These are phyloP conservation scores for Huntiella abstrusa DNA, from an alignment of 2,329 filamentous ascomycete genomes.

Conservation along the genomic window DNA sequence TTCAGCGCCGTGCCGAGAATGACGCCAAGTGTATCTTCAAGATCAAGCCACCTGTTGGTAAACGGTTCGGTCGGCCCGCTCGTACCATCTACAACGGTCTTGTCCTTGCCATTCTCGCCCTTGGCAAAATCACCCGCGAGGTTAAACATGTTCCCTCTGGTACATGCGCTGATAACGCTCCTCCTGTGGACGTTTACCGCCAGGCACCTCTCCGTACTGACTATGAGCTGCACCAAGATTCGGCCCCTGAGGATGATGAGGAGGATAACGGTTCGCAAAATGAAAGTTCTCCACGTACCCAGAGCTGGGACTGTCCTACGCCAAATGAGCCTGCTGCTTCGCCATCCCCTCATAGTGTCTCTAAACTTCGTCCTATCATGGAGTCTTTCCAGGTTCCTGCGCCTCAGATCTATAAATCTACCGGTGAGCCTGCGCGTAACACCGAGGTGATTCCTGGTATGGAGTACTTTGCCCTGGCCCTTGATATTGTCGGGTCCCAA, in stretches of 20 bases:
- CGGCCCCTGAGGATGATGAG: too few species aligned
- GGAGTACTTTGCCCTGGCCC: conserved; percentile 73
- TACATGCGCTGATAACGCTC: too few species aligned
- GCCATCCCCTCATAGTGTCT: conserved; percentile 16
- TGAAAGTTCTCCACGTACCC: conserved; percentile 31
- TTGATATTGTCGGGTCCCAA: conserved; percentile 69
- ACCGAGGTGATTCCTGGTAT: conserved; percentile 76
- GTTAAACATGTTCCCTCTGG: too few species aligned
- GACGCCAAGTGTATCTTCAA: neutral
- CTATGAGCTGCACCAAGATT: too few species aligned
- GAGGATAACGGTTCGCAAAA: conserved; percentile 16
- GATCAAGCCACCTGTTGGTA: neutral
- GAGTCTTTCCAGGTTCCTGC: too few species aligned
- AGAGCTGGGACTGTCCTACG: conserved; percentile 21
- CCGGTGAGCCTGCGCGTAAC: conserved; percentile 26
- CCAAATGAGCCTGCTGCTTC: neutral
- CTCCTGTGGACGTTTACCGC: too few species aligned
- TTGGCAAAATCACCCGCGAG: conserved; percentile 53
- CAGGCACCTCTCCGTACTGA: too few species aligned
- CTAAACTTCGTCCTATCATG: too few species aligned
- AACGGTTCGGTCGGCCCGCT: conserved; percentile 24
- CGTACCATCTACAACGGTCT: conserved; percentile 64
- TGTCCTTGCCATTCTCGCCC: conserved; percentile 61
- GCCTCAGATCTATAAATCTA: too few species aligned
- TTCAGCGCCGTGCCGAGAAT: too few species aligned